Evolutionary conservation across 1,139 yeast genomes (phyloP).

Genomic region (Kodamaea derodonti): DNA sequence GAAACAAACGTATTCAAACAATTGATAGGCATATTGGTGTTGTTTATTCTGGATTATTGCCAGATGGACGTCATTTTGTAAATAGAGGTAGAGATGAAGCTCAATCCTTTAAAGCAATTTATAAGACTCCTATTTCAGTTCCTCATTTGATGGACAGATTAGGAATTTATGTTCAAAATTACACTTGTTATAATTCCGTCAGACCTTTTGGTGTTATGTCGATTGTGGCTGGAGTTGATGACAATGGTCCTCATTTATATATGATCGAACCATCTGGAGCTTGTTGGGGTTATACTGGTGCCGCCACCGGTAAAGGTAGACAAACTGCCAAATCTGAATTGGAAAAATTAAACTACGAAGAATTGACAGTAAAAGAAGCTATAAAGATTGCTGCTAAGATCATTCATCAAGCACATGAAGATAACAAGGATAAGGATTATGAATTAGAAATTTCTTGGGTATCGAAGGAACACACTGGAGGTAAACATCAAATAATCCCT

Average conservation of each 20-base stretch:
- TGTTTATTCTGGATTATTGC: conserved; percentile 89
- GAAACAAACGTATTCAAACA: conserved; percentile 86
- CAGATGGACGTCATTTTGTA: conserved; percentile 95
- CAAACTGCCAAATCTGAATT: conserved; percentile 94
- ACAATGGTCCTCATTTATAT: conserved; percentile 83
- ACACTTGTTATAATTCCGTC: conserved; percentile 93
- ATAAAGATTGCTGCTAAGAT: conserved; percentile 92
- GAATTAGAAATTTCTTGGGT: conserved; percentile 92
- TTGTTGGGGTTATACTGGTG: conserved; percentile 96
- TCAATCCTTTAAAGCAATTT: conserved; percentile 68
- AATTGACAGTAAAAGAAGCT: conserved; percentile 72
- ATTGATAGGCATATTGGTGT: conserved; percentile 93
- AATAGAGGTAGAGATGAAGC: conserved; percentile 93
- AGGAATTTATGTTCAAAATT: conserved; percentile 92
- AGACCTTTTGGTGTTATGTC: conserved; percentile 95
- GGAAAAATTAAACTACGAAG: conserved; percentile 78
- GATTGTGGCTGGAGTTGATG: conserved; percentile 90
- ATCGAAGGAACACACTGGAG: conserved; percentile 68
- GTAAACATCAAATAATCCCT: conserved; percentile 79
- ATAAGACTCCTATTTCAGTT: conserved; percentile 73
- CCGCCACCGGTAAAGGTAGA: conserved; percentile 97
- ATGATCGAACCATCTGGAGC: conserved; percentile 98
- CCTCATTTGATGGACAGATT: conserved; percentile 83
- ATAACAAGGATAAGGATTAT: conserved; percentile 94
- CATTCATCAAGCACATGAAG: conserved; percentile 93